Base-by-base conservation (phyloP, 371 early-diverging fungal genomes). In the Mortierella sp. region DNA sequence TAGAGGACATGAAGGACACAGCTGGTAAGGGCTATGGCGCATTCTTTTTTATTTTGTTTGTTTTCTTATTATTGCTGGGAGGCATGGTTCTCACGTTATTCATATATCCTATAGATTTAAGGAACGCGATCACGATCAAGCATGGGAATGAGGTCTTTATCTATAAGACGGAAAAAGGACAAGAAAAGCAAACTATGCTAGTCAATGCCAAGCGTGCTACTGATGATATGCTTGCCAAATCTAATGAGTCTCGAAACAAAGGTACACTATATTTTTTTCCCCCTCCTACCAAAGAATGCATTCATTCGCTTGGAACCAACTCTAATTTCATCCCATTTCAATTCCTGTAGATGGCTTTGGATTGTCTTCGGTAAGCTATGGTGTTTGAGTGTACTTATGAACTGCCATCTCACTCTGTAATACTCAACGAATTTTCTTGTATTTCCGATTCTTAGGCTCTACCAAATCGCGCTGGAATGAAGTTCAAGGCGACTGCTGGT, bases 1-100 rank as follows among this genome's bases (percentile, higher is more conserved):
- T 96, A 2, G 88, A 91, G 19, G 97, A 98, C 63, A 83, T 96
- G 66, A 90, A 90, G 72, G 96, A 96, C 70, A 84, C 93, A 0
- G 66, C 86, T 59, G 94, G 94, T 88, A 85, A 68, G 61, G 25
- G 23, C 19, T 29, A 11, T 25, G 16, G 59, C 29, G 19, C n/a
- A 23, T 16, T 60, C 9, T 5, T 4, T 37, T 37, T 37, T 37
- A 23, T 15, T 29, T 55, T 55, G 21, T 58, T 57, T 65, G 9
- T 60, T 9, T 59, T n/a, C 46, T 4, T 47, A n/a, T 45, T 26
- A 16, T 50, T 64, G 16, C 37, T 63, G 26, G 15, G 1, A 7
- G n/a, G n/a, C n/a, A n/a, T 55, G 18, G 18, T 1, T 3, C 21
- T 37, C 19, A 58, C 6, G 0, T 25, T 18, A n/a, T 57, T 48